A percentile compares a stretch with the other conserved stretches of the same genome.
phyloP scores from a whole-genome alignment of 805 yeast genomes.

The Lachancea lanzarotensis region DNA sequence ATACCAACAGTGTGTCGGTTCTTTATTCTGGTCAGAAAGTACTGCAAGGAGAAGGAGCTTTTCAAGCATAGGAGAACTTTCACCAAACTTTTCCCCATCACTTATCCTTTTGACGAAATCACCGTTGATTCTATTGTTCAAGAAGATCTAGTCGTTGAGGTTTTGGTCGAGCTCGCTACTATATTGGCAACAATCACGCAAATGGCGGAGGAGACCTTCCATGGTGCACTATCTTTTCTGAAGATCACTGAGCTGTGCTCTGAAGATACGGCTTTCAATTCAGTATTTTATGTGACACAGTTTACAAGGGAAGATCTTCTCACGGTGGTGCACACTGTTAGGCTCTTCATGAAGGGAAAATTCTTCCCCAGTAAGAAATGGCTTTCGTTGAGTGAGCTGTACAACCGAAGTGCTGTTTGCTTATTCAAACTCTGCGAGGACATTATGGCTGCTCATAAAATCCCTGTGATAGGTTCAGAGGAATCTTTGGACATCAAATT shows the following conservation, averaged over 20 bases:
- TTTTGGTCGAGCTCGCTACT: conserved; percentile 60
- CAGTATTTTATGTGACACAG: conserved; percentile 36
- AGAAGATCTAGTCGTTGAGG: conserved; percentile 63
- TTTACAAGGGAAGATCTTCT: conserved; percentile 39
- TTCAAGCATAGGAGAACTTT: conserved; percentile 58
- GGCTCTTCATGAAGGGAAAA: conserved; percentile 45
- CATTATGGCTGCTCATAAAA: conserved; percentile 41
- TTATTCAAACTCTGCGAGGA: conserved; percentile 49
- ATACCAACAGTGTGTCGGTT: conserved; percentile 49
- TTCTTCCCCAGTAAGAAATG: conserved; percentile 66
- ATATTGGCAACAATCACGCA: conserved; percentile 52
- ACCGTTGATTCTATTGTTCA: conserved; percentile 71
- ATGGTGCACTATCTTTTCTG: conserved; percentile 39
- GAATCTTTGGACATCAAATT: conserved; percentile 54
- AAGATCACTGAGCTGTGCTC: conserved; percentile 35
- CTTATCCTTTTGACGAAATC: conserved; percentile 54
- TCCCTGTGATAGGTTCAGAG: conserved; percentile 44
- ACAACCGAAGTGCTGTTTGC: conserved; percentile 49
- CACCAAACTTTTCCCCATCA: conserved; percentile 61
- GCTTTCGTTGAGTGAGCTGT: conserved; percentile 58
- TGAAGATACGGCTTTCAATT: conserved; percentile 37
- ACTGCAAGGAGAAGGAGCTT: conserved; percentile 34
- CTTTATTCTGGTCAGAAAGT: conserved; percentile 47
- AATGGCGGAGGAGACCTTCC: conserved; percentile 38
- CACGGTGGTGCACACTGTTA: conserved; percentile 42